Percentiles rank a stretch among this genome's conserved stretches.
Conservation (phyloP, 345 rosid species). For the Eucalyptus decipiens region DNA sequence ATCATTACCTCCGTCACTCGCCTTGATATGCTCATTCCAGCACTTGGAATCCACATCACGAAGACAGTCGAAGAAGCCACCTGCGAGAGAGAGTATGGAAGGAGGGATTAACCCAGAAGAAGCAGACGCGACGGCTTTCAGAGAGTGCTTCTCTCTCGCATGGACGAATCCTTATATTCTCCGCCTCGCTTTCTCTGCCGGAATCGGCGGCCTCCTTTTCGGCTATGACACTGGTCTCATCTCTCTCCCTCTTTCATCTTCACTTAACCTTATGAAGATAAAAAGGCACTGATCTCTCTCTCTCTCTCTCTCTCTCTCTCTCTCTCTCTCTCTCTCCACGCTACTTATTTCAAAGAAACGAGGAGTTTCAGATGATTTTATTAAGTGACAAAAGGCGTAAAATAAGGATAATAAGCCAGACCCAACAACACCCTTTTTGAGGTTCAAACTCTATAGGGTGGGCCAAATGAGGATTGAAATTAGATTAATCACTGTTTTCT, state of each 20-base stretch:
- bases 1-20: neutral
- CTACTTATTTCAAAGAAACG: neutral
- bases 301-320: too few relatives aligned
- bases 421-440: neutral
- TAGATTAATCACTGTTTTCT: neutral
- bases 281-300: too few relatives aligned
- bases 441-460: neutral
- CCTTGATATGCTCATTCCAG: neutral
- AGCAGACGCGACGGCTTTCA: constrained; percentile 43
- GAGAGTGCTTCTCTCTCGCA: constrained; percentile 45
- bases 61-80: neutral
- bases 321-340: neutral
- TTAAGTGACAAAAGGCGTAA: neutral
- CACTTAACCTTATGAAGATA: neutral
- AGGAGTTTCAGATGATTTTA: neutral
- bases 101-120: constrained; percentile 28
- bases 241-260: neutral
- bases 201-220: constrained; percentile 85
- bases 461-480: too few relatives aligned
- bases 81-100: constrained; percentile 25
- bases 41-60: neutral
- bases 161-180: constrained; percentile 84
- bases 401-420: neutral
- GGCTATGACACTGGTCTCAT: constrained; percentile 78
- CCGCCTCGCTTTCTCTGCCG: constrained; percentile 88